Percentiles rank a stretch among this genome's conserved stretches.
phyloP scores from a whole-genome alignment of 2,329 filamentous ascomycete genomes.

The Colletotrichum echinochloae region DNA sequence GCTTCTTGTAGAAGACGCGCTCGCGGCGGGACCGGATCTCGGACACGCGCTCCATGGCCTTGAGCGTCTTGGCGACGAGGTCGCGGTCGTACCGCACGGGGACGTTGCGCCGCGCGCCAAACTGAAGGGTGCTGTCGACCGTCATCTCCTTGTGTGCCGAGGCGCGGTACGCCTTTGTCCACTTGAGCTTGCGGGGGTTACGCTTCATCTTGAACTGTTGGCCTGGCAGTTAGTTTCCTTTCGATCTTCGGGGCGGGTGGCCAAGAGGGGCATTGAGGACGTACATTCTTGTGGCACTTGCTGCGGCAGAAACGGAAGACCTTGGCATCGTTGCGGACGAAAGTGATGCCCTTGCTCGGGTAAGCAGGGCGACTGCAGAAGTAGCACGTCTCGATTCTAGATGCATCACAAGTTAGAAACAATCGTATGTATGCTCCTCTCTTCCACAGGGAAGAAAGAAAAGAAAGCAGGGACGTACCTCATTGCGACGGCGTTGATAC shows the following conservation, averaged over 20 bases:
- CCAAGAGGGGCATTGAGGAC: constrained; percentile 35
- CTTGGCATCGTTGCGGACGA: constrained; percentile 57
- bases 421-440: neutral
- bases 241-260: neutral
- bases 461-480: constrained; percentile 11
- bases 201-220: constrained; percentile 93
- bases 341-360: constrained; percentile 64
- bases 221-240: constrained; percentile 12
- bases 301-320: constrained; percentile 70
- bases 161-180: constrained; percentile 94
- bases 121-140: constrained; percentile 93
- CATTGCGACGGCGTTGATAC: constrained; percentile 39
- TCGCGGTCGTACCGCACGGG: constrained; percentile 97
- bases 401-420: constrained; percentile 22
- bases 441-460: neutral
- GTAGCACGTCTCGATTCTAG: constrained; percentile 59
- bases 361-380: constrained; percentile 63
- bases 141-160: constrained; percentile 78
- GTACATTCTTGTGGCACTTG: constrained; percentile 71
- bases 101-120: constrained; percentile 92
- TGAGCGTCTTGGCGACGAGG: constrained; percentile 85
- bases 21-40: constrained; percentile 89
- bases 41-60: constrained; percentile 89
- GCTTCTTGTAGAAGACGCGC: constrained; percentile 91
- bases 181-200: constrained; percentile 95